phyloP scores from a whole-genome alignment of 2,329 filamentous ascomycete genomes.

The Scedosporium boydii region DNA sequence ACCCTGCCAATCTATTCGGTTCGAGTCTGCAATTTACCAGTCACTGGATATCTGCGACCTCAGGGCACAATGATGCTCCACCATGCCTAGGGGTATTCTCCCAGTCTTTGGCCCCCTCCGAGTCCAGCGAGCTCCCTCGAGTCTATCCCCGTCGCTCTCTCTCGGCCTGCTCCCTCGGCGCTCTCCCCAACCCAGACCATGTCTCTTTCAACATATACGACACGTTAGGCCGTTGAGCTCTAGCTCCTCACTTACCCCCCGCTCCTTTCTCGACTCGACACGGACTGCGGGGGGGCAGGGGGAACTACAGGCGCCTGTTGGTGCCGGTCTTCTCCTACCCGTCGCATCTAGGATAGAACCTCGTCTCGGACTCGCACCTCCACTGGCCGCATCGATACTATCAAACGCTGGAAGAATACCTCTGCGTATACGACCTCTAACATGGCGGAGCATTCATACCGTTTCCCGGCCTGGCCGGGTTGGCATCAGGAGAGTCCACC shows the following conservation, averaged over 20 bases:
- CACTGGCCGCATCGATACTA: background rate
- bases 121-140: slow-evolving; percentile 4
- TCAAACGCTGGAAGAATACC: background rate
- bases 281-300: background rate
- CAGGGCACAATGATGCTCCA: slow-evolving; percentile 7
- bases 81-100: slow-evolving; percentile 7
- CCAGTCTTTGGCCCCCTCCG: slow-evolving; percentile 6
- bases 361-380: background rate
- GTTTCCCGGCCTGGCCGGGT: background rate
- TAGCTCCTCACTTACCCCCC: background rate
- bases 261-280: background rate
- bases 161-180: background rate
- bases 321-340: background rate
- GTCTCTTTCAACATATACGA: background rate
- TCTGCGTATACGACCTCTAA: background rate
- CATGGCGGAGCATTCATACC: background rate
- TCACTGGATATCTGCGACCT: background rate
- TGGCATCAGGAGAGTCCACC: slow-evolving; percentile 2
- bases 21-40: background rate
- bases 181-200: background rate
- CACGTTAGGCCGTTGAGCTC: background rate
- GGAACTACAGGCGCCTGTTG: background rate
- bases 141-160: background rate
- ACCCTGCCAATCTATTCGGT: background rate
- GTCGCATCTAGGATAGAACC: background rate